Percentiles rank a stretch among this genome's conserved stretches.
These are phyloP conservation scores for Metarhizium rileyi DNA, from an alignment of 2,329 filamentous ascomycete genomes.

Conservation along the genomic window DNA sequence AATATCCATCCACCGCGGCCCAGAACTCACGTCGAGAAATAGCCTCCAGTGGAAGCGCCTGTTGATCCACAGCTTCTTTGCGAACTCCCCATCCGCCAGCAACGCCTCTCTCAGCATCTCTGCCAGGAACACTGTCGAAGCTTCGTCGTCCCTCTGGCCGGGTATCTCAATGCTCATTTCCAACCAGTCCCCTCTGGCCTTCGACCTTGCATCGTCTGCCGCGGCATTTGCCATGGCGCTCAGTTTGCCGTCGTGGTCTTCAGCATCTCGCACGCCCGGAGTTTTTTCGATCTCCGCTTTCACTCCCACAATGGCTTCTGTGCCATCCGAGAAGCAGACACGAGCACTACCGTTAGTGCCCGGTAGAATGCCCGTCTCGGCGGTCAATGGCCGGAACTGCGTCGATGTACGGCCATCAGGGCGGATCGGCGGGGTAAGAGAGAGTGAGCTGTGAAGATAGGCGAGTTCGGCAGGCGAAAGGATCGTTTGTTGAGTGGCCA, in stretches of 20 bases:
- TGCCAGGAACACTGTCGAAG: slow-evolving; percentile 74
- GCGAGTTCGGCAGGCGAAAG: slow-evolving; percentile 94
- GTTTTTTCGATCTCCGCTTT: slow-evolving; percentile 90
- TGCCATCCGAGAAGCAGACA: slow-evolving; percentile 89
- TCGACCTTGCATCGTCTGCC: slow-evolving; percentile 27
- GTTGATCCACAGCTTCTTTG: slow-evolving; percentile 75
- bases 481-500: slow-evolving; percentile 61
- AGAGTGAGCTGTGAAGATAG: slow-evolving; percentile 83
- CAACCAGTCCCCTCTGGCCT: slow-evolving; percentile 61
- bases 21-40: slow-evolving; percentile 72
- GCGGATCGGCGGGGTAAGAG: slow-evolving; percentile 72
- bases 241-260: slow-evolving; percentile 12
- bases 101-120: slow-evolving; percentile 85
- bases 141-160: slow-evolving; percentile 82
- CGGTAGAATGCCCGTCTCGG: slow-evolving; percentile 84
- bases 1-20: too few species aligned
- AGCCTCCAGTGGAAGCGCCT: slow-evolving; percentile 90
- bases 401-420: slow-evolving; percentile 74
- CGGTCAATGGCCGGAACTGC: slow-evolving; percentile 83
- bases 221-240: slow-evolving; percentile 24
- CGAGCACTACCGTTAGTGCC: slow-evolving; percentile 86
- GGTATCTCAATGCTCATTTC: slow-evolving; percentile 89
- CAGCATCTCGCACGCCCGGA: slow-evolving; percentile 16
- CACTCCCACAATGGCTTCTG: slow-evolving; percentile 89
- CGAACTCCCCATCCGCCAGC: slow-evolving; percentile 60